phyloP scores from a whole-genome alignment of 768 basidiomycete genomes.

The Multifurca ochricompacta region DNA sequence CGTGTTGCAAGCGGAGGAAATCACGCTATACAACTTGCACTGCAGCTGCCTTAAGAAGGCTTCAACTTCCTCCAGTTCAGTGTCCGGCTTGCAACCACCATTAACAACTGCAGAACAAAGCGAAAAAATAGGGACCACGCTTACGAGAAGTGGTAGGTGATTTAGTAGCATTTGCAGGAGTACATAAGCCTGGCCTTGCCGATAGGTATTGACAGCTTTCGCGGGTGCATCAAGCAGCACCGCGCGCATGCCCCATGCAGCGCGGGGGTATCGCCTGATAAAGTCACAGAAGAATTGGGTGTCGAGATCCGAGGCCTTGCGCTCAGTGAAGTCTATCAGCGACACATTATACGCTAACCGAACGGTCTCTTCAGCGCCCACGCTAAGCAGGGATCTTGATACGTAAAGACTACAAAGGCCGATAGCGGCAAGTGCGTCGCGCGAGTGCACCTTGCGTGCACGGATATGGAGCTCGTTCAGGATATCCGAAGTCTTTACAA shows the following conservation, averaged over 20 bases:
- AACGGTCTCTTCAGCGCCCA: slow-evolving; percentile 35
- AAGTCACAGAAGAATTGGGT: slow-evolving; percentile 72
- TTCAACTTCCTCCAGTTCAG: slow-evolving; percentile 34
- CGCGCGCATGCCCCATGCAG: slow-evolving; percentile 58
- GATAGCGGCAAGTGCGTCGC: slow-evolving; percentile 56
- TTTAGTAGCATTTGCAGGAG: slow-evolving; percentile 59
- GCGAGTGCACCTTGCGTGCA: slow-evolving; percentile 58
- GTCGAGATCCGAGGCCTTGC: slow-evolving; percentile 74
- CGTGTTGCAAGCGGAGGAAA: slow-evolving; percentile 43
- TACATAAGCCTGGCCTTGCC: slow-evolving; percentile 66
- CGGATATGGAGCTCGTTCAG: slow-evolving; percentile 60
- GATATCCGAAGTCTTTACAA: slow-evolving; percentile 37
- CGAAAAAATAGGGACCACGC: slow-evolving; percentile 20
- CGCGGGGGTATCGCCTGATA: slow-evolving; percentile 52
- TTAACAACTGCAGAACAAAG: neutral
- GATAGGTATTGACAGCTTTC: slow-evolving; percentile 67
- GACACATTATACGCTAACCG: slow-evolving; percentile 55
- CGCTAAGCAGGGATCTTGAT: slow-evolving; percentile 40
- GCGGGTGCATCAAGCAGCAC: slow-evolving; percentile 48
- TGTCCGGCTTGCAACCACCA: slow-evolving; percentile 25
- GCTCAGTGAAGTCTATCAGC: slow-evolving; percentile 64
- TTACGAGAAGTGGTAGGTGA: slow-evolving; percentile 43
- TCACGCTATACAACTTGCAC: slow-evolving; percentile 39
- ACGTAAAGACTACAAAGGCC: slow-evolving; percentile 67
- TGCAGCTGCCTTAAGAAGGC: slow-evolving; percentile 47